A percentile compares a stretch with the other conserved stretches of the same genome.
Evolutionary conservation across 306 rosid genomes (phyloP).

Genomic region (Echinosophora koreensis): DNA sequence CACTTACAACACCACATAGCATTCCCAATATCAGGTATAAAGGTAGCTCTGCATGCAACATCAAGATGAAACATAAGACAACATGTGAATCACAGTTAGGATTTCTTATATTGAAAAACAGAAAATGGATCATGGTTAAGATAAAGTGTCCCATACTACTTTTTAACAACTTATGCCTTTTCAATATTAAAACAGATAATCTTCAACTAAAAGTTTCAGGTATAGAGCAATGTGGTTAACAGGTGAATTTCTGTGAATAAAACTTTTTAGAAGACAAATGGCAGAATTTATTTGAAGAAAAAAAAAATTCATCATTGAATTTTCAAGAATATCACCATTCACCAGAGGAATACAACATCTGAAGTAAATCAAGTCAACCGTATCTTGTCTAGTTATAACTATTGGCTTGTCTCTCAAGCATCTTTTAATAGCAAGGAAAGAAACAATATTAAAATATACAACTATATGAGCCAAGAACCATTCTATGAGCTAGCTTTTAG

Average conservation of each 20-base stretch:
- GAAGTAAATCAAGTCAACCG: neutral
- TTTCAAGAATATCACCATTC: neutral
- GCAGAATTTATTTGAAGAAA: neutral
- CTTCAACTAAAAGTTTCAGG: neutral
- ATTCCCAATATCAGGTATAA: slow-evolving; percentile 96
- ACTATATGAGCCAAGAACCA: neutral
- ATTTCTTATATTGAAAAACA: slow-evolving; percentile 4
- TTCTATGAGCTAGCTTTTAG: no score
- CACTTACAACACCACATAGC: slow-evolving; percentile 97
- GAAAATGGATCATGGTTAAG: neutral
- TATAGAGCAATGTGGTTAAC: neutral
- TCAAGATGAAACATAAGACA: slow-evolving; percentile 45
- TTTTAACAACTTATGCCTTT: neutral
- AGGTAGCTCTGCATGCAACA: slow-evolving; percentile 86
- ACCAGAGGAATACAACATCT: neutral
- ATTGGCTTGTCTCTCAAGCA: neutral
- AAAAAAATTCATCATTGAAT: neutral
- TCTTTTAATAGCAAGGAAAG: neutral
- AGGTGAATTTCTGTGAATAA: neutral
- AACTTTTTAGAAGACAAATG: neutral
- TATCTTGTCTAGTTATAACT: neutral
- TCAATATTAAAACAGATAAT: slow-evolving; percentile 22
- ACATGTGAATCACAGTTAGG: slow-evolving; percentile 18
- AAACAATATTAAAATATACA: neutral
- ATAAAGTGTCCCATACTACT: neutral